A percentile compares a stretch with the other conserved stretches of the same genome.
phyloP scores from a whole-genome alignment of 2,329 filamentous ascomycete species.

The Zelopaecilomyces penicillatus region DNA sequence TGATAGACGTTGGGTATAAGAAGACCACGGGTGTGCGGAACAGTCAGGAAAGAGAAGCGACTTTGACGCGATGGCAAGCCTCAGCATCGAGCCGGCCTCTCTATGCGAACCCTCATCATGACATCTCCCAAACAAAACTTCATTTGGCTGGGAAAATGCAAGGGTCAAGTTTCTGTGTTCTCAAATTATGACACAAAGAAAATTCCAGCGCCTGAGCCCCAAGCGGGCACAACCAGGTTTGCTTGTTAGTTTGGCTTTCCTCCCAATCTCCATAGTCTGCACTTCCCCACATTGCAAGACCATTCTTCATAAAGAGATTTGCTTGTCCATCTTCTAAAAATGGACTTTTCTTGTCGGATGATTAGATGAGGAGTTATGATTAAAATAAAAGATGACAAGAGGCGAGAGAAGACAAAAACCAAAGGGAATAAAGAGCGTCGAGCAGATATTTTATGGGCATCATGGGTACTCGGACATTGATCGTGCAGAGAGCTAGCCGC shows the following conservation, averaged over 20 bases:
- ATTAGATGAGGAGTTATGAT: conserved; percentile 32
- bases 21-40: conserved; percentile 12
- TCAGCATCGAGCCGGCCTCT: background rate
- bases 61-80: background rate
- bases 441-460: conserved; percentile 53
- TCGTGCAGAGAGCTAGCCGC: conserved; percentile 32
- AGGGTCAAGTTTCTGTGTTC: conserved; percentile 14
- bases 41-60: conserved; percentile 8
- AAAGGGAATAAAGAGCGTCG: conserved; percentile 44
- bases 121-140: no score
- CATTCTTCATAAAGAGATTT: conserved; percentile 29
- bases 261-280: conserved; percentile 21
- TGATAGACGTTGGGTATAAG: conserved; percentile 12
- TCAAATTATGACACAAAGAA: conserved; percentile 6
- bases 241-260: conserved; percentile 8
- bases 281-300: conserved; percentile 24
- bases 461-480: conserved; percentile 50
- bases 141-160: conserved; percentile 1
- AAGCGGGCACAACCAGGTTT: conserved; percentile 5
- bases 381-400: conserved; percentile 30
- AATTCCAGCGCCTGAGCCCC: conserved; percentile 1
- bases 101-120: background rate
- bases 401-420: conserved; percentile 30
- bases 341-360: conserved; percentile 26
- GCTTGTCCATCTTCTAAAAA: conserved; percentile 21